Evolutionary conservation across 73 alveolate genomes (phyloP), one percentile per base, ranked within the genome.

Genomic region (Effrenium voratum): DNA sequence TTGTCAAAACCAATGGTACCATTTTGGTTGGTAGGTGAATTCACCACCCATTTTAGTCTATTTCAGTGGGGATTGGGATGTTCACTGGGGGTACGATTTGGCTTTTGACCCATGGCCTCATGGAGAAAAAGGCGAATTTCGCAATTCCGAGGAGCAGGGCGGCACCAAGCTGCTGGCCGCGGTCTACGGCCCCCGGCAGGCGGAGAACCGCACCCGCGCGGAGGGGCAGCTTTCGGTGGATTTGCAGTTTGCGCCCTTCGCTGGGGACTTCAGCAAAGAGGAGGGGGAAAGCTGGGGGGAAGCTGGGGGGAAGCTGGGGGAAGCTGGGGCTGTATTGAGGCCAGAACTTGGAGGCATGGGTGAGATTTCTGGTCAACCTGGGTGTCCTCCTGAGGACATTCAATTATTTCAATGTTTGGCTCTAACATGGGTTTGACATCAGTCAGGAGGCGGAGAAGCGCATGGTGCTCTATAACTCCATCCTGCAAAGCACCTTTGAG

Each of bases 181-280:
- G 0, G 96, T 90, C 32, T 90, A 90, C 43, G 96, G 96, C 55
- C 96, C 96, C 15, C 85, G 96, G n/a, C 96, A 90, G n/a, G 96
- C 96, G 3, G 96, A 90, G 41, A 81, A 36, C 83, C 96, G 68
- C 52, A 86, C 87, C 10, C 79, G 96, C 15, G 79, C 96, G 0
- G 96, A 90, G 46, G 96, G 96, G 1, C 96, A 63, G 32, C 96
- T 90, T 5, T 73, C 75, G 30, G 96, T 90, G 30, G 96, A 90
- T 52, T 36, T 90, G 87, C 87, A 66, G 19, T 90, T 90, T 55
- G 96, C 96, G 2, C 96, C 96, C 32, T 90, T 90, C 46, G 87
- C 87, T 32, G 50, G 73, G 47, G 73, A 81, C 73, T 81, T 81
- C 73, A 81, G 47, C 91, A 81, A 81, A 41, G 91, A 81, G 91